phyloP scores from a whole-genome alignment of 2,329 filamentous ascomycete genomes.

The Septoria linicola region DNA sequence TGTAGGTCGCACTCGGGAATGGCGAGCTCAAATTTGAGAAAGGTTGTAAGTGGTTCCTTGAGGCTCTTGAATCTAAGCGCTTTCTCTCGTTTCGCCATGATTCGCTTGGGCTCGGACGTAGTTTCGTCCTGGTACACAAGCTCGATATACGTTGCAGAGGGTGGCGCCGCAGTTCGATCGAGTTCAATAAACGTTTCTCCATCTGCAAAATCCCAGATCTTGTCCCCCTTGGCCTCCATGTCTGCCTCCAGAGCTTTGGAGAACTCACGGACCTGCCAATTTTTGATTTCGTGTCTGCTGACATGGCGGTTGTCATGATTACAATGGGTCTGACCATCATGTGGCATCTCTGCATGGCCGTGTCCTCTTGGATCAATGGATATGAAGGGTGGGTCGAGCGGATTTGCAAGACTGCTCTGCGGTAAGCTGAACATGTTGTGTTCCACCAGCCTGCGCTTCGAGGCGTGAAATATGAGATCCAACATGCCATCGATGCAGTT shows the following conservation, averaged over 20 bases:
- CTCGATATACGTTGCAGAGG: slow-evolving; percentile 40
- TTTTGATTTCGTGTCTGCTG: slow-evolving; percentile 32
- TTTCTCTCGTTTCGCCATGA: slow-evolving; percentile 36
- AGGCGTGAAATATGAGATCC: slow-evolving; percentile 38
- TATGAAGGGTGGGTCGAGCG: slow-evolving; percentile 21
- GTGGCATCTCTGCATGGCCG: slow-evolving; percentile 19
- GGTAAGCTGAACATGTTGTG: slow-evolving; percentile 8
- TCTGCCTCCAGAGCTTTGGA: slow-evolving; percentile 37
- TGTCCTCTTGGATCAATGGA: slow-evolving; percentile 25
- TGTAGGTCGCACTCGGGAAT: slow-evolving; percentile 35
- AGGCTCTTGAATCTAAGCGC: slow-evolving; percentile 36
- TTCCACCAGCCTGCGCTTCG: slow-evolving; percentile 19
- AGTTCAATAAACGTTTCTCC: slow-evolving; percentile 35
- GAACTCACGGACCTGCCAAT: slow-evolving; percentile 36
- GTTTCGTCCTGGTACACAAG: slow-evolving; percentile 39
- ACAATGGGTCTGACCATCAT: slow-evolving; percentile 34
- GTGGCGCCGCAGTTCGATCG: slow-evolving; percentile 31
- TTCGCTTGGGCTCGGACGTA: slow-evolving; percentile 17
- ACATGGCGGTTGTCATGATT: slow-evolving; percentile 34
- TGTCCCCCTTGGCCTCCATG: slow-evolving; percentile 38
- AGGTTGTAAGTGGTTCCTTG: slow-evolving; percentile 35
- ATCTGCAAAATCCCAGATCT: slow-evolving; percentile 37
- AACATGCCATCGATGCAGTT: slow-evolving; percentile 32
- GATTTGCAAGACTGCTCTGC: background rate
- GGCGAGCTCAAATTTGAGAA: slow-evolving; percentile 35